Evolutionary conservation across 805 yeast species (phyloP), one percentile per base, ranked within the genome.

Genomic region (Saturnispora mendoncae): DNA sequence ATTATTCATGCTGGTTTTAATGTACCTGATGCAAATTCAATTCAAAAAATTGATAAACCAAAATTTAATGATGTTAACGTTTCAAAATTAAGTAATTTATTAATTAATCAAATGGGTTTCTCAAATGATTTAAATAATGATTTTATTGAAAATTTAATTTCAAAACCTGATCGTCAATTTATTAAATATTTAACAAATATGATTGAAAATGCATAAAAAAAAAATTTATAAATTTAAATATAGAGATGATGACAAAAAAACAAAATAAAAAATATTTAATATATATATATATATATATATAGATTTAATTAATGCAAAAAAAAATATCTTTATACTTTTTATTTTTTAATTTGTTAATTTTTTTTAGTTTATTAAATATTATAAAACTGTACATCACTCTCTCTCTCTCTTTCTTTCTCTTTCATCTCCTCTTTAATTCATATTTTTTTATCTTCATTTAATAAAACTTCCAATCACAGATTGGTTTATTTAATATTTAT

Each of bases 111-210:
- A 55, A 62, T 87, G 50, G 72, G 80, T 37, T 68, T 84, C 46
- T 81, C 88, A 21, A 61, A 65, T 14, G 74, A 72, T 15, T 57
- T 80, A 41, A 73, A 73, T 34, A 69, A 69, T 43, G 85, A 81
- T 40, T 74, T 86, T 50, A 69, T 84, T 27, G 66, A 71, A 42
- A 70, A 71, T 43, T 66, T 86, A 55, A 71, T 76, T 7, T 66
- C 69, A 17, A 51, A 67, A 47, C 78, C 78, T 40, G 70, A 66
- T 43, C 78, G 80, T 55, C 75, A 71, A 35, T 85, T 86, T 63
- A 79, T 76, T 57, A 83, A 80, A 64, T 84, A 74, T 56, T 80
- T 80, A 58, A 68, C 75, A 19, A 66, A 48, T 3, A 33, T 61
- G 12, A 24, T 47, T 29, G 44, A 45, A 21, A 43, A 41, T 34